Conservation (phyloP, 768 basidiomycete species). For the Mycena chlorophos region DNA sequence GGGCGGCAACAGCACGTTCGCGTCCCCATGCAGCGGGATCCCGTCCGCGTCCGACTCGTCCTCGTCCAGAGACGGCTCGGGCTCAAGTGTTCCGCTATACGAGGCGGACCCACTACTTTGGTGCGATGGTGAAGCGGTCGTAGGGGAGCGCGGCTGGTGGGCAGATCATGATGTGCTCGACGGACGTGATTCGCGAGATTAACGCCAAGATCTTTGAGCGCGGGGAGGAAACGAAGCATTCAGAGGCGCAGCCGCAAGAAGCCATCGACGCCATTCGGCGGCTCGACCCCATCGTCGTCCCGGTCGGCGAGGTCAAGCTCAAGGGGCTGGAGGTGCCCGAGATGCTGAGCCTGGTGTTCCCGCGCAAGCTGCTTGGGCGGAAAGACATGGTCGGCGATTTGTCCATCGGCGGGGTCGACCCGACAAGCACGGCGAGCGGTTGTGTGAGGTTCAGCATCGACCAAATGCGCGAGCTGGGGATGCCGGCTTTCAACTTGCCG, state of each 20-base stretch:
- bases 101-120: too few species aligned
- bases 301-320: conserved; percentile 88
- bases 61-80: conserved; percentile 22
- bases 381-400: conserved; percentile 56
- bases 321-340: conserved; percentile 95
- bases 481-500: conserved; percentile 76
- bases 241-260: conserved; percentile 53
- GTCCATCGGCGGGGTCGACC: conserved; percentile 24
- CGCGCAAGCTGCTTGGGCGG: conserved; percentile 68
- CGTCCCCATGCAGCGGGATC: conserved; percentile 58
- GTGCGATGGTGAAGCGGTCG: conserved; percentile 95
- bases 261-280: conserved; percentile 76
- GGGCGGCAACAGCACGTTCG: conserved; percentile 62
- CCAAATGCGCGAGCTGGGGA: conserved; percentile 71
- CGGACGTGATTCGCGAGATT: conserved; percentile 84
- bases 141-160: conserved; percentile 83
- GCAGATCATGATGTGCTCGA: conserved; percentile 90
- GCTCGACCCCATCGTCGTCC: conserved; percentile 66
- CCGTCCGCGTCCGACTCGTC: conserved; percentile 28
- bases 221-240: conserved; percentile 61
- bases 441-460: conserved; percentile 69
- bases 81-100: background rate
- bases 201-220: conserved; percentile 56
- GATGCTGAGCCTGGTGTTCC: conserved; percentile 81
- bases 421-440: conserved; percentile 40